Evolutionary conservation across 2,329 filamentous ascomycete genomes (phyloP), one percentile per base, ranked within the genome.

Genomic region (Thermothelomyces thermophilus): DNA sequence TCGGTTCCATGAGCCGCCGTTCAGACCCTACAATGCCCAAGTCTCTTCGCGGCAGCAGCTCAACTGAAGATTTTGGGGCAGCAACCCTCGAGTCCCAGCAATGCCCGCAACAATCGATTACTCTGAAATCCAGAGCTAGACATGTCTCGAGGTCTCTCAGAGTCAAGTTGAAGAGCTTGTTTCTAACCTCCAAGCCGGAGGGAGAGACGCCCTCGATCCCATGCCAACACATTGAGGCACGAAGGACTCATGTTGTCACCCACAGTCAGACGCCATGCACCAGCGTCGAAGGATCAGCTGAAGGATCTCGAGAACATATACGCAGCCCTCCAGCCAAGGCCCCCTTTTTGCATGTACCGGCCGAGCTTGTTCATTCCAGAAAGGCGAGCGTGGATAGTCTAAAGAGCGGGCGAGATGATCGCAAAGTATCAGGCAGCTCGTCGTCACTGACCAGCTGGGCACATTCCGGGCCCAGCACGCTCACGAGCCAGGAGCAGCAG

Each of bases 391-490:
- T 80, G 5, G 75, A 75, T 52, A 81, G 73, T 52, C 56, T 75
- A 2, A 58, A 56, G 19, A 73, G 67, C 46, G 69, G 70, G 5
- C 64, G 64, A 35, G 66, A 66, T 44, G 66, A 66, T 44, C 52
- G 55, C 13, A 46, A 66, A 44, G 60, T 59, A 1, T 69, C 65
- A 13, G 75, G 78, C 34, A 75, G 80, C 17, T 77, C 70, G 56
- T 85, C 82, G 19, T 79, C 24, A 26, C 24, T 87, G 44, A 87
- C 84, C 2, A 89, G 84, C 63, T 88, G 85, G 85, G 77, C 77
- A 4, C 79, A 81, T 53, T 86, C 84, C 0, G 79, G 77, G 1
- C 71, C 73, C 1, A 75, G 75, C 50, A 80, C 77, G 2, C 74
- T 77, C 2, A 66, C 73, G 5, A 79, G 67, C 63, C 51, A 73